Percentiles rank a stretch among this genome's conserved stretches.
Conservation (phyloP, 306 rosid species). For the Oxytropis ochrocephala region DNA sequence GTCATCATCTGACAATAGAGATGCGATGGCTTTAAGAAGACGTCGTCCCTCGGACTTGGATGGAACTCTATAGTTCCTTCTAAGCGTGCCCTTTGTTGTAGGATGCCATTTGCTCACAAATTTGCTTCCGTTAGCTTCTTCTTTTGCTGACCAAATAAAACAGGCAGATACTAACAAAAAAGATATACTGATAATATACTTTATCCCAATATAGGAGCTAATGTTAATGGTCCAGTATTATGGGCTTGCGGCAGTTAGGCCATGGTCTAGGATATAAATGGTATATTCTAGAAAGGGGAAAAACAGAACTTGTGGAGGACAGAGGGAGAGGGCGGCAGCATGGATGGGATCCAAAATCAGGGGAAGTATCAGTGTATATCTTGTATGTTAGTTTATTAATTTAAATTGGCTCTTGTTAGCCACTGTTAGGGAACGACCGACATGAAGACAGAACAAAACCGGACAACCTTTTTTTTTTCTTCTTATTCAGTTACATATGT, state of each 20-base stretch:
- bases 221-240: neutral
- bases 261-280: neutral
- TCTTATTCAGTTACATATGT: neutral
- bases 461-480: neutral
- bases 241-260: neutral
- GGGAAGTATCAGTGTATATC: neutral
- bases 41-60: slow-evolving; percentile 78
- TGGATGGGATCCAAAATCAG: neutral
- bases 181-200: neutral
- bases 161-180: neutral
- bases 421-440: neutral
- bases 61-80: slow-evolving; percentile 80
- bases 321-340: neutral
- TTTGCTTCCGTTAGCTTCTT: slow-evolving; percentile 35
- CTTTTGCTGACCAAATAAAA: slow-evolving; percentile 31
- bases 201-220: neutral
- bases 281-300: neutral
- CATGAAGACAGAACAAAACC: neutral
- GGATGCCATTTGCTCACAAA: slow-evolving; percentile 96
- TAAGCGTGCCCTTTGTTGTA: slow-evolving; percentile 89
- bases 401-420: neutral
- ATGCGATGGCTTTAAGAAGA: slow-evolving; percentile 76
- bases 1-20: slow-evolving; percentile 80
- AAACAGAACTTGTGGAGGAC: neutral
- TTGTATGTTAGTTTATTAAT: neutral